These are phyloP conservation scores for Fraxinus pennsylvanica DNA, from an alignment of 257 asterid species.

Conservation along the genomic window DNA sequence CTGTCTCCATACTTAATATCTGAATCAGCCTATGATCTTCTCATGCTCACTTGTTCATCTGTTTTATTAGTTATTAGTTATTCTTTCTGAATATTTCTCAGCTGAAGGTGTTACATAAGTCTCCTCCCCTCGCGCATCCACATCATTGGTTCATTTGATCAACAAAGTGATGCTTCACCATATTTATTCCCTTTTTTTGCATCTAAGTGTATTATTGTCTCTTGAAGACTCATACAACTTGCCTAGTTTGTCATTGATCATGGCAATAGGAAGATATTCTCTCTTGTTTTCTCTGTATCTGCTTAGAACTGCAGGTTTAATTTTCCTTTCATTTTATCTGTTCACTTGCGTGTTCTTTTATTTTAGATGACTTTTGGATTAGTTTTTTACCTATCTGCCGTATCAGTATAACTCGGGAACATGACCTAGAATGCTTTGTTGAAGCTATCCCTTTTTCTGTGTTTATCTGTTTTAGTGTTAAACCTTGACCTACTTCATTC, in stretches of 20 bases:
- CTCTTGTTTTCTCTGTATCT: not conserved
- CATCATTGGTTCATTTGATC: not conserved
- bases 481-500: not conserved
- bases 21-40: slow-evolving; percentile 11
- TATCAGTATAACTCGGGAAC: not conserved
- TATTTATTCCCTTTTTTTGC: slow-evolving; percentile 8
- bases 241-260: not conserved
- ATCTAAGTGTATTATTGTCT: not conserved
- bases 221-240: not conserved
- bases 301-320: not conserved
- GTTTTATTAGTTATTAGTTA: not conserved
- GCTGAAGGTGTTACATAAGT: not conserved
- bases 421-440: not conserved
- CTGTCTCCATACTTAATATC: slow-evolving; percentile 1
- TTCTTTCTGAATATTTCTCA: not conserved
- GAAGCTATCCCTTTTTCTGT: not conserved
- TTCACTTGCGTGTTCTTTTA: not conserved
- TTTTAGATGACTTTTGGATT: not conserved
- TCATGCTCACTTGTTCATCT: not conserved
- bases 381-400: not conserved
- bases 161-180: not conserved
- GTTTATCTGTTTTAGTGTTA: not conserved
- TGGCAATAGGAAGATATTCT: not conserved
- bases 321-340: not conserved
- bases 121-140: not conserved